Evolutionary conservation across 2,329 filamentous ascomycete species (phyloP).

Genomic region (Alternaria sp.): DNA sequence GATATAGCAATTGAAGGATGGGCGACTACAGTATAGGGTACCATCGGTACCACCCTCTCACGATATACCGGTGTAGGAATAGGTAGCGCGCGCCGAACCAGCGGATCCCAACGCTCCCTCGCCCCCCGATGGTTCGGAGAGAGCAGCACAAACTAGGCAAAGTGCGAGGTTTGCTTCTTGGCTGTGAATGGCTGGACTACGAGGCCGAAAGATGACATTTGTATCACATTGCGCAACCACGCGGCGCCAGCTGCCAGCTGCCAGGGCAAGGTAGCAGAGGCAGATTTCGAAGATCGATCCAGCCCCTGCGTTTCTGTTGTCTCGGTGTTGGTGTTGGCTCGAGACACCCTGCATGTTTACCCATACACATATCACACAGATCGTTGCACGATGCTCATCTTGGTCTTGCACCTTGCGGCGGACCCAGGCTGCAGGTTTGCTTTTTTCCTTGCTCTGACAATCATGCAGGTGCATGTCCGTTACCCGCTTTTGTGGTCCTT

Average conservation of each 20-base stretch:
- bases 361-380: not conserved
- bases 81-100: not conserved
- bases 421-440: not conserved
- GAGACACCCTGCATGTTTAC: not conserved
- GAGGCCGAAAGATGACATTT: not conserved
- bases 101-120: not conserved
- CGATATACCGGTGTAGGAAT: not conserved
- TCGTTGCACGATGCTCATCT: not conserved
- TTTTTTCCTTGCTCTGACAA: not conserved
- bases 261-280: not conserved
- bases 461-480: not conserved
- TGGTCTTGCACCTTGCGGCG: not conserved
- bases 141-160: not conserved
- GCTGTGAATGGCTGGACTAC: not conserved
- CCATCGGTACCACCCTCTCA: not conserved
- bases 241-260: not conserved
- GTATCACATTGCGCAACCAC: not conserved
- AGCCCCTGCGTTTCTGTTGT: not conserved
- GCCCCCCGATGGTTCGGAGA: not conserved
- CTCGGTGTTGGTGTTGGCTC: not conserved
- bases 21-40: not conserved
- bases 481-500: not conserved
- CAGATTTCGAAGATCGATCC: not conserved
- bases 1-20: not conserved
- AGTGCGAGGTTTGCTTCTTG: not conserved